Conservation (phyloP, 169 alveolate species). For the Perkinsus chesapeaki region DNA sequence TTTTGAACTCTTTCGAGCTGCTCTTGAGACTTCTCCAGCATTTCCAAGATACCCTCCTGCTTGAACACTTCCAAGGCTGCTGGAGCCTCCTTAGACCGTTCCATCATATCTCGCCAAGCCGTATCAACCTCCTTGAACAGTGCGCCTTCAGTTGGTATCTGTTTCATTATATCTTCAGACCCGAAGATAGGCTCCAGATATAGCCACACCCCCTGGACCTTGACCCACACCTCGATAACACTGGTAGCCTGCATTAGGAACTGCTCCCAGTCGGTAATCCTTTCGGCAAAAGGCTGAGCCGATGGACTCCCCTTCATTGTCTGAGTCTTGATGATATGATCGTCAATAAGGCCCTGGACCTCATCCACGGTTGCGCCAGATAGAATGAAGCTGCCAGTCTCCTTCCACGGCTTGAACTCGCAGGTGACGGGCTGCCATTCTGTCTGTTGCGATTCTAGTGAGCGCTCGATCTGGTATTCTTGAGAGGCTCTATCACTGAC, state of each 20-base stretch:
- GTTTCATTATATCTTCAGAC: constrained; percentile 80
- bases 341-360: constrained; percentile 62
- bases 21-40: constrained; percentile 66
- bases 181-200: constrained; percentile 83
- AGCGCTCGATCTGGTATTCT: constrained; percentile 69
- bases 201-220: constrained; percentile 78
- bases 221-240: constrained; percentile 64
- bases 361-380: constrained; percentile 63
- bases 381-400: constrained; percentile 44
- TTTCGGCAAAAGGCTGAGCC: constrained; percentile 60
- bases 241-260: constrained; percentile 51
- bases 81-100: constrained; percentile 18
- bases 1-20: constrained; percentile 80
- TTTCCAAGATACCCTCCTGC: constrained; percentile 52
- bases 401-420: constrained; percentile 59
- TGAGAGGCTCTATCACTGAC: constrained; percentile 75
- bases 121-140: constrained; percentile 51
- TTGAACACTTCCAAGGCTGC: constrained; percentile 17
- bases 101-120: constrained; percentile 69
- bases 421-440: constrained; percentile 71
- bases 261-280: constrained; percentile 66
- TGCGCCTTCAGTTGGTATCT: constrained; percentile 69
- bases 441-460: constrained; percentile 56
- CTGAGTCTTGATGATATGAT: constrained; percentile 56
- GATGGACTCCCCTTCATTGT: constrained; percentile 72